phyloP scores from a whole-genome alignment of 2,329 filamentous ascomycete genomes.

The Elsinoe batatas region DNA sequence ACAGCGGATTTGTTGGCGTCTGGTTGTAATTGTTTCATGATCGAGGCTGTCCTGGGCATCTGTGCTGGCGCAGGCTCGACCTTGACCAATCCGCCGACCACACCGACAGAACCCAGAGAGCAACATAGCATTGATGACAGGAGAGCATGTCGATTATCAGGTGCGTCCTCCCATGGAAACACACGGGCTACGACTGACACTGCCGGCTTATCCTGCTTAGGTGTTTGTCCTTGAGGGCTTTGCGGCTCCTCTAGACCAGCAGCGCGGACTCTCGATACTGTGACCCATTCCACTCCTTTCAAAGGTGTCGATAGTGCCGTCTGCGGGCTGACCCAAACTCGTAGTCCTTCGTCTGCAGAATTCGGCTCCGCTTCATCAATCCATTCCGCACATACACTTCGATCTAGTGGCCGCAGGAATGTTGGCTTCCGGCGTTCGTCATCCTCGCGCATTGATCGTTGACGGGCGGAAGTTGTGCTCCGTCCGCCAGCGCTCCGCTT shows the following conservation, averaged over 20 bases:
- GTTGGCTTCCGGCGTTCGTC: conserved; percentile 54
- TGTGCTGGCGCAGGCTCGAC: conserved; percentile 72
- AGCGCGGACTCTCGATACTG: conserved; percentile 79
- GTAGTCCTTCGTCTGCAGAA: conserved; percentile 50
- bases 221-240: conserved; percentile 61
- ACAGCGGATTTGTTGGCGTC: conserved; percentile 16
- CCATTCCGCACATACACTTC: conserved; percentile 58
- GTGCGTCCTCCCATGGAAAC: conserved; percentile 73
- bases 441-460: conserved; percentile 50
- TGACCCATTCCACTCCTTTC: conserved; percentile 65
- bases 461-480: conserved; percentile 62
- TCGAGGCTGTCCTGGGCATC: conserved; percentile 51
- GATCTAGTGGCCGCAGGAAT: conserved; percentile 73
- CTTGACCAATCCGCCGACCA: conserved; percentile 79
- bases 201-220: conserved; percentile 47
- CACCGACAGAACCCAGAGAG: conserved; percentile 57
- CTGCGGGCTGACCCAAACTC: conserved; percentile 78
- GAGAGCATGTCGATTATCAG: conserved; percentile 68
- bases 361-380: conserved; percentile 50
- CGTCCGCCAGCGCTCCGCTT: conserved; percentile 61
- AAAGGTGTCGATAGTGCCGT: conserved; percentile 61
- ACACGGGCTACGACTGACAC: conserved; percentile 67
- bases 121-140: conserved; percentile 69
- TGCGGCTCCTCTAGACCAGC: conserved; percentile 61
- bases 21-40: conserved; percentile 28